These are phyloP conservation scores for Dorcoceras hygrometricum DNA, from an alignment of 257 asterid genomes.

Conservation along the genomic window DNA sequence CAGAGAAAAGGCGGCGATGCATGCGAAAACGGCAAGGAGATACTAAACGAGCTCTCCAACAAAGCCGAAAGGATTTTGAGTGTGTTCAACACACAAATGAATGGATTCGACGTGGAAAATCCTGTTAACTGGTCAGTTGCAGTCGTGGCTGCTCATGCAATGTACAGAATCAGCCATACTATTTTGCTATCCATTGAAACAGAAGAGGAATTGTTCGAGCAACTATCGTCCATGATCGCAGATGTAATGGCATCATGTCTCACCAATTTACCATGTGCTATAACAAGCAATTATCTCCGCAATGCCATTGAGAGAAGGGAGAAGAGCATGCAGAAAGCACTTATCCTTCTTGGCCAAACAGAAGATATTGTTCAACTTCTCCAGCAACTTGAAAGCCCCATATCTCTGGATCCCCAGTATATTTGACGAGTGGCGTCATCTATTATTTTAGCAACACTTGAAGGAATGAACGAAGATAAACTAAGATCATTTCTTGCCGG, in stretches of 20 bases:
- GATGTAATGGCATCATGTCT: slow-evolving; percentile 45
- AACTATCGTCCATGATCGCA: slow-evolving; percentile 25
- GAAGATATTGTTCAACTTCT: slow-evolving; percentile 33
- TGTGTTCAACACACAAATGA: slow-evolving; percentile 9
- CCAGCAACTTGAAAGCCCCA: slow-evolving; percentile 22
- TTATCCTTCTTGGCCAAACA: slow-evolving; percentile 33
- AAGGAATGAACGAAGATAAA: neutral
- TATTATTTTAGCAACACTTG: neutral
- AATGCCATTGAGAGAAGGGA: slow-evolving; percentile 30
- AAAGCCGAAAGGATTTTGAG: neutral
- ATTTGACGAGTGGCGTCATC: slow-evolving; percentile 28
- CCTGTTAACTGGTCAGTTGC: slow-evolving; percentile 26
- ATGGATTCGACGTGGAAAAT: slow-evolving; percentile 6
- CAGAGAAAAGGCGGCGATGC: neutral
- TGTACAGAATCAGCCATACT: slow-evolving; percentile 33
- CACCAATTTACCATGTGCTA: slow-evolving; percentile 27
- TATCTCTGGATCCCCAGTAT: slow-evolving; percentile 3
- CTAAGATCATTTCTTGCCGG: too few species aligned
- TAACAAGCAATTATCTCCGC: slow-evolving; percentile 24
- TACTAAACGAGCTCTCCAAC: slow-evolving; percentile 6
- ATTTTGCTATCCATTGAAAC: slow-evolving; percentile 12
- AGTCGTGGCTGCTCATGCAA: slow-evolving; percentile 34
- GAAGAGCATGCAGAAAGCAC: slow-evolving; percentile 29
- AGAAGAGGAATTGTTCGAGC: slow-evolving; percentile 27
- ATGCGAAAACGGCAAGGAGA: neutral